Evolutionary conservation across 495 filamentous ascomycete species (phyloP).

Genomic region (Trichoderma virens): DNA sequence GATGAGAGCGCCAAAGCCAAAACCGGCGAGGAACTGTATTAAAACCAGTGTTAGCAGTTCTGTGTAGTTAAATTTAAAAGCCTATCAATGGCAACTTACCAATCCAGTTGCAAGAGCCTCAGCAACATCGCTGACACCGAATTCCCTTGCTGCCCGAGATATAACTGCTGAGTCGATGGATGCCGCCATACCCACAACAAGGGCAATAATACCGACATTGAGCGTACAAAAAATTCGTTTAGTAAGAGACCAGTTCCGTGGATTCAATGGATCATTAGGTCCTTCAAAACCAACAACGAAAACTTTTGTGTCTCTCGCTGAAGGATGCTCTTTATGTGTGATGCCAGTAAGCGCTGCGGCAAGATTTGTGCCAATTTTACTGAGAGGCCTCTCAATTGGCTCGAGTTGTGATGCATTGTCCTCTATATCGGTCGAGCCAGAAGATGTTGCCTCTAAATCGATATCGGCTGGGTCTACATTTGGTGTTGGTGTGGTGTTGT

Average conservation of each 20-base stretch:
- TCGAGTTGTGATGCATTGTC: not conserved
- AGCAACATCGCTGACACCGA: not conserved
- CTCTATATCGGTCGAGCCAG: not conserved
- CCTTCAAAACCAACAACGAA: not conserved
- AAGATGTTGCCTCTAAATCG: not conserved
- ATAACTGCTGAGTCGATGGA: not conserved
- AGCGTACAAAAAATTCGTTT: not conserved
- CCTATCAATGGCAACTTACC: not conserved
- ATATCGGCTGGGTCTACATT: not conserved
- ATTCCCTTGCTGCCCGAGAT: not conserved
- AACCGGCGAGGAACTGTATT: slow-evolving; percentile 13
- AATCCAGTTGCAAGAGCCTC: not conserved
- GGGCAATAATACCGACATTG: not conserved
- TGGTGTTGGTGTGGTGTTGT: not conserved
- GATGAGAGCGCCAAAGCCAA: slow-evolving; percentile 28
- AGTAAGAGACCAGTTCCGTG: not conserved
- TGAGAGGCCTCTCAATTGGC: not conserved
- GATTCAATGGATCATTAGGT: not conserved
- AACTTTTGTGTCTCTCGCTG: not conserved
- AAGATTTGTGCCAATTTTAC: not conserved
- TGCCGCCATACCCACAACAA: not conserved
- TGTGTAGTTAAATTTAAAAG: not conserved
- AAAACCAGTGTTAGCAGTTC: not conserved
- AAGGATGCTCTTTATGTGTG: not conserved
- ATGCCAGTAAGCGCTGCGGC: not conserved